These are phyloP conservation scores for Salvia hispanica DNA, from an alignment of 257 asterid genomes.

Conservation along the genomic window DNA sequence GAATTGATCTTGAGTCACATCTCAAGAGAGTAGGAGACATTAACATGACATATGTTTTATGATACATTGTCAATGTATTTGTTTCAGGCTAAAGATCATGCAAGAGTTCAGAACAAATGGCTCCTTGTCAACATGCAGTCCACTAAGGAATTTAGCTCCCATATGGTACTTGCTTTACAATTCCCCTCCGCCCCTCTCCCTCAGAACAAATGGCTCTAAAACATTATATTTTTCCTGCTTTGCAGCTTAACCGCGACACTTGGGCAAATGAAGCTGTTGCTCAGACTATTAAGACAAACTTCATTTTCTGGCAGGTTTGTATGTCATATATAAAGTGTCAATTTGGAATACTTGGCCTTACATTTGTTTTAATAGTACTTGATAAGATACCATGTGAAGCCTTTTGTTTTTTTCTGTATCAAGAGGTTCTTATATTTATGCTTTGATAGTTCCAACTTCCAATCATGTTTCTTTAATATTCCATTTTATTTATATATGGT, in stretches of 20 bases:
- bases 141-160: conserved; percentile 89
- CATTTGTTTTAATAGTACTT: neutral
- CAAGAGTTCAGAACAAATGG: conserved; percentile 80
- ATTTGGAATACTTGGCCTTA: neutral
- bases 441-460: neutral
- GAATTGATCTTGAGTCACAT: neutral
- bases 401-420: neutral
- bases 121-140: conserved; percentile 93
- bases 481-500: neutral
- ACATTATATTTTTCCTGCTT: conserved; percentile 3
- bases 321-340: conserved; percentile 18
- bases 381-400: neutral
- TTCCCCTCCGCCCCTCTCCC: neutral
- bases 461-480: neutral
- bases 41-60: neutral
- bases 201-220: neutral
- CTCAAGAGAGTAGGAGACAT: neutral
- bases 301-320: conserved; percentile 97
- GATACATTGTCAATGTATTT: neutral
- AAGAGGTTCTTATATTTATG: neutral
- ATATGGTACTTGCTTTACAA: conserved; percentile 60
- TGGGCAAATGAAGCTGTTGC: conserved; percentile 99
- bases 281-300: conserved; percentile 87
- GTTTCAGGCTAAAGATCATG: conserved; percentile 85
- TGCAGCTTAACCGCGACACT: conserved; percentile 94